Percentiles rank a stretch among this genome's conserved stretches.
Evolutionary conservation across 2,329 filamentous ascomycete species (phyloP).

Genomic region (Hymenoscyphus occultus): DNA sequence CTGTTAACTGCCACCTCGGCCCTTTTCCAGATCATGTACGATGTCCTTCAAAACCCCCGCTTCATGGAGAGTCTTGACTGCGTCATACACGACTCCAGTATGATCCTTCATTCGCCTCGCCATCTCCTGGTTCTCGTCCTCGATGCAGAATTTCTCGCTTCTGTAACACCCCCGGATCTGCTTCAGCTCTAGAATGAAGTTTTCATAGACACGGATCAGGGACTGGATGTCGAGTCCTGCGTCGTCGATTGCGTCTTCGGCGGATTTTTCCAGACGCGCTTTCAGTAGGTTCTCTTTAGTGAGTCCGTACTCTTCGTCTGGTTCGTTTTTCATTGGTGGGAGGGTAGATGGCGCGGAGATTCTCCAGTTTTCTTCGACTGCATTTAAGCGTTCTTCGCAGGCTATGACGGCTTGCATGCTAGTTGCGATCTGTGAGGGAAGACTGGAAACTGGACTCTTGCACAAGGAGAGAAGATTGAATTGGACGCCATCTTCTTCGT

Average conservation of each 20-base stretch:
- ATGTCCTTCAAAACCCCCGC: slow-evolving; percentile 56
- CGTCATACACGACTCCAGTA: slow-evolving; percentile 63
- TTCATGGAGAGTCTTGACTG: slow-evolving; percentile 66
- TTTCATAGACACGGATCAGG: slow-evolving; percentile 39
- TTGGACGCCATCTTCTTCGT: slow-evolving; percentile 62
- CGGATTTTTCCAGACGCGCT: slow-evolving; percentile 6
- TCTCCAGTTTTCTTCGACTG: slow-evolving; percentile 43
- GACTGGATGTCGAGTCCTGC: slow-evolving; percentile 22
- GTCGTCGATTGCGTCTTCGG: slow-evolving; percentile 17
- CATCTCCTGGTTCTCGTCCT: slow-evolving; percentile 51
- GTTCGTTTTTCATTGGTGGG: slow-evolving; percentile 14
- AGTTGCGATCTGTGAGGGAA: slow-evolving; percentile 39
- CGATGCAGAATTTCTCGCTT: slow-evolving; percentile 45
- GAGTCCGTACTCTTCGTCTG: slow-evolving; percentile 19
- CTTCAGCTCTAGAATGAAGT: slow-evolving; percentile 43
- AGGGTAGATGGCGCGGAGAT: slow-evolving; percentile 31
- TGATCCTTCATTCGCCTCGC: slow-evolving; percentile 61
- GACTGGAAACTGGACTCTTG: slow-evolving; percentile 54
- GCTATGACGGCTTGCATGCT: slow-evolving; percentile 42
- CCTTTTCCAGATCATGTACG: slow-evolving; percentile 20
- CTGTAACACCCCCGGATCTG: slow-evolving; percentile 45
- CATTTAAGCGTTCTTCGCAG: slow-evolving; percentile 42
- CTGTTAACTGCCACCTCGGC: neutral
- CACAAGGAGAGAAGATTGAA: slow-evolving; percentile 78
- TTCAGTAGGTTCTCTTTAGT: slow-evolving; percentile 23